Percentiles rank a stretch among this genome's conserved stretches.
These are phyloP conservation scores for Candida gorgasii DNA, from an alignment of 805 yeast species.

Conservation along the genomic window DNA sequence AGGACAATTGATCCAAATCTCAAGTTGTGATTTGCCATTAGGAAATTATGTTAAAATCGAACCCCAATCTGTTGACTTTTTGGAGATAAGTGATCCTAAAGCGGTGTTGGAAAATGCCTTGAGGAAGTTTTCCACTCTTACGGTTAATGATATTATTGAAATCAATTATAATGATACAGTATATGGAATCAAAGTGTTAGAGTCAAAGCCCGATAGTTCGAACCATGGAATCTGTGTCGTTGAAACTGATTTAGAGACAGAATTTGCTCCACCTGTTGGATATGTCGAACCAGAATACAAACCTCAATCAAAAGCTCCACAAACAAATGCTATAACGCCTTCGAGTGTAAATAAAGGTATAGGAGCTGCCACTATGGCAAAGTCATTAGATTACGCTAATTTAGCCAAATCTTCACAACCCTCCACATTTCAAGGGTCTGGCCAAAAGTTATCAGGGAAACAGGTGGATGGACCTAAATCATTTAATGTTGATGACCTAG, in stretches of 20 bases:
- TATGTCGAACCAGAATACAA: slow-evolving; percentile 85
- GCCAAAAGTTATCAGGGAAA: slow-evolving; percentile 72
- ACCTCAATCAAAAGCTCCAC: slow-evolving; percentile 41
- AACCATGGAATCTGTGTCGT: slow-evolving; percentile 83
- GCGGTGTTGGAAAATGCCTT: slow-evolving; percentile 94
- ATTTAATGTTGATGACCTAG: slow-evolving; percentile 44
- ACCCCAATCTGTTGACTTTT: slow-evolving; percentile 91
- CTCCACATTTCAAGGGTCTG: slow-evolving; percentile 55
- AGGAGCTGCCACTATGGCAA: slow-evolving; percentile 75
- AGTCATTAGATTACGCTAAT: slow-evolving; percentile 62
- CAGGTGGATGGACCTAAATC: slow-evolving; percentile 26
- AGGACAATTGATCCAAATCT: slow-evolving; percentile 77
- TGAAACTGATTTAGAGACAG: slow-evolving; percentile 95
- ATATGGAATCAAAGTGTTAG: slow-evolving; percentile 80
- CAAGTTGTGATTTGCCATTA: slow-evolving; percentile 75
- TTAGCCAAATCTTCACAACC: slow-evolving; percentile 42
- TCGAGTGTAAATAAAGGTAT: slow-evolving; percentile 37
- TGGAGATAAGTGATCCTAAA: slow-evolving; percentile 93
- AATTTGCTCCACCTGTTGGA: slow-evolving; percentile 98
- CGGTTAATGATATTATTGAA: slow-evolving; percentile 82
- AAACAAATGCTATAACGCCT: slow-evolving; percentile 31
- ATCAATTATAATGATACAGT: slow-evolving; percentile 77
- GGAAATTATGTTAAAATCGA: slow-evolving; percentile 91
- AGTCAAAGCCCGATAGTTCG: slow-evolving; percentile 73
- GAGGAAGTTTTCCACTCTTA: slow-evolving; percentile 84